Conservation (phyloP, 768 basidiomycete genomes). For the Tephrocybe sp. region DNA sequence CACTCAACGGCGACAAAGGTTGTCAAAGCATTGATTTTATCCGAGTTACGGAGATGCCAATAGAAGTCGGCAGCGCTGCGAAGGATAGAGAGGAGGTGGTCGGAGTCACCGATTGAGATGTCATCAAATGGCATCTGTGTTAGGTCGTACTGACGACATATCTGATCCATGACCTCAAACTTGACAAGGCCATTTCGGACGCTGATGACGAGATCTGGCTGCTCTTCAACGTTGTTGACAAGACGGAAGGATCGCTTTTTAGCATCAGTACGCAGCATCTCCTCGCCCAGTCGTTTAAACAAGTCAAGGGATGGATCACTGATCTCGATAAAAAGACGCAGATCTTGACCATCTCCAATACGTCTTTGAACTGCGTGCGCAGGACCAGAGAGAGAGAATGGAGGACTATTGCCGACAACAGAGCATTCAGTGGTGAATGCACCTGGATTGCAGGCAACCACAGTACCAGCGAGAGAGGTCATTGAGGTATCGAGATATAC, state of each 20-base stretch:
- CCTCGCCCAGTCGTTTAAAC: background rate
- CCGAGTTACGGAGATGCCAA: background rate
- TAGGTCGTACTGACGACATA: background rate
- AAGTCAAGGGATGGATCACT: background rate
- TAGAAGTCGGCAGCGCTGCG: slow-evolving; percentile 1
- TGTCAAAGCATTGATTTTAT: too few relatives aligned
- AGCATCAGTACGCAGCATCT: background rate
- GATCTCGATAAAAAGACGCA: background rate
- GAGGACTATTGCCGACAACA: background rate
- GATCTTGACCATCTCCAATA: background rate
- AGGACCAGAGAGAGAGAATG: background rate
- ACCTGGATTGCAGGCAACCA: background rate
- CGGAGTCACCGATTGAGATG: background rate
- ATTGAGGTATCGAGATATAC: background rate
- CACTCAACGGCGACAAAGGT: background rate
- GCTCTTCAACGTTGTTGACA: background rate
- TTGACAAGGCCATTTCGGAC: background rate
- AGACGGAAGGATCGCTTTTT: background rate
- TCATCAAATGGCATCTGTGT: background rate
- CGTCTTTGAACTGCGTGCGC: slow-evolving; percentile 1
- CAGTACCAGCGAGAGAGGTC: background rate
- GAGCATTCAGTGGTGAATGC: background rate
- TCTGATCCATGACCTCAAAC: background rate
- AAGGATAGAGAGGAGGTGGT: background rate
- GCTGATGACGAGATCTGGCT: background rate